These are phyloP conservation scores for Yarrowia deformans DNA, from an alignment of 805 yeast genomes.

Conservation along the genomic window DNA sequence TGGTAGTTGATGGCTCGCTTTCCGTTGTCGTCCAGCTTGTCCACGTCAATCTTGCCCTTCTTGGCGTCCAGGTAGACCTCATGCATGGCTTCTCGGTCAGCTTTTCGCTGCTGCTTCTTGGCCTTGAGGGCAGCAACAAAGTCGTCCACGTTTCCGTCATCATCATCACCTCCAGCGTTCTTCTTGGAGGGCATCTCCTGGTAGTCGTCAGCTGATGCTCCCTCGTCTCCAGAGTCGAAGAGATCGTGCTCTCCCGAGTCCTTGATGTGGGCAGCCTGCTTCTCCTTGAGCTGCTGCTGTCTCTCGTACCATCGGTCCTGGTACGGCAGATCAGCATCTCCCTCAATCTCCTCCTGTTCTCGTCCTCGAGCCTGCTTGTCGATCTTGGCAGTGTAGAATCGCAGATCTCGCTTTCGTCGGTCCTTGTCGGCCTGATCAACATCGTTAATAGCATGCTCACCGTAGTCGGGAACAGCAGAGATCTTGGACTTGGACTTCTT, in stretches of 20 bases:
- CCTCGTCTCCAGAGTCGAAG: conserved; percentile 56
- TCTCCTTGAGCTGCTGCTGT: conserved; percentile 84
- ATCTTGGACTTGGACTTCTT: conserved; percentile 48
- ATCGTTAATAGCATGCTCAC: conserved; percentile 75
- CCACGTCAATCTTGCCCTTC: conserved; percentile 80
- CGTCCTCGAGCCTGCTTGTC: conserved; percentile 59
- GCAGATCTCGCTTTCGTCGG: conserved; percentile 76
- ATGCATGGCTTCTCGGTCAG: conserved; percentile 68
- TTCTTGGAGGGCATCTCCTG: conserved; percentile 45
- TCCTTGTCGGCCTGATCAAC: conserved; percentile 88
- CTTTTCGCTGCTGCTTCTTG: conserved; percentile 58
- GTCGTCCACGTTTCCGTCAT: conserved; percentile 57
- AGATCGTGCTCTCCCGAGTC: conserved; percentile 45
- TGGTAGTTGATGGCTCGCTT: conserved; percentile 96
- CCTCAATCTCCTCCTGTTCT: conserved; percentile 49
- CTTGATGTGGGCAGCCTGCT: conserved; percentile 65
- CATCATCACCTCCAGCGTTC: conserved; percentile 49
- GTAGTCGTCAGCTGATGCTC: conserved; percentile 45
- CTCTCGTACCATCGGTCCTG: conserved; percentile 89
- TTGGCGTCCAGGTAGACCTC: conserved; percentile 74
- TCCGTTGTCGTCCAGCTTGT: conserved; percentile 71
- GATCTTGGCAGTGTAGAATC: conserved; percentile 96
- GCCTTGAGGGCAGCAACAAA: conserved; percentile 67
- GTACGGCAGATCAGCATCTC: conserved; percentile 92
- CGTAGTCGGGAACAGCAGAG: conserved; percentile 56